Conservation (phyloP, 345 rosid genomes). For the Salix caprea region DNA sequence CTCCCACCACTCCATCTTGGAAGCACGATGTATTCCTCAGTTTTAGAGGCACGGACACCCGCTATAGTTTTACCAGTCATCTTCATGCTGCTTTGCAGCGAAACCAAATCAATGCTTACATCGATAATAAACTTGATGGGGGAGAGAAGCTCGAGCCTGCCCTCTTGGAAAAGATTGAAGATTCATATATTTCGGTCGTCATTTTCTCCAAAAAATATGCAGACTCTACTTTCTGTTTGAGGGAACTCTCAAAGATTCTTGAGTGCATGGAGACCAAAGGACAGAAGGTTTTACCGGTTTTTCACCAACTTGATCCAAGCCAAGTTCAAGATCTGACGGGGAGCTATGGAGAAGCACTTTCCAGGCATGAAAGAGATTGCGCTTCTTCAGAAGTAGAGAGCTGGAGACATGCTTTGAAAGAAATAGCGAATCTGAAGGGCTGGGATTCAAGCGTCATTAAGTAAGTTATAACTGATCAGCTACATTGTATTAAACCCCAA, state of each 20-base stretch:
- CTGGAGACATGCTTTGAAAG: too few relatives aligned
- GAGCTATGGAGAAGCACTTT: too few relatives aligned
- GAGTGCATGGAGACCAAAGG: not conserved
- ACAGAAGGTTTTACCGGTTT: not conserved
- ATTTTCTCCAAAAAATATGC: not conserved
- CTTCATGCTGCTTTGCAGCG: not conserved
- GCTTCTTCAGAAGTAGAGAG: too few relatives aligned
- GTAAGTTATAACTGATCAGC: too few relatives aligned
- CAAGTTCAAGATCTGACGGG: not conserved
- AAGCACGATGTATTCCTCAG: not conserved
- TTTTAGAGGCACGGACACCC: not conserved
- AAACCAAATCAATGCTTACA: not conserved
- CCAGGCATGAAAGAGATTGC: too few relatives aligned
- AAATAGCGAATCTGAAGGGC: too few relatives aligned
- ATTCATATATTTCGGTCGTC: not conserved
- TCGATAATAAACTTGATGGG: not conserved
- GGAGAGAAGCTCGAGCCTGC: slow-evolving; percentile 5
- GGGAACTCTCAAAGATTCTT: not conserved
- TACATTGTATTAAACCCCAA: too few relatives aligned
- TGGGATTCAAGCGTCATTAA: too few relatives aligned
- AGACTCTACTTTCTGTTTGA: not conserved
- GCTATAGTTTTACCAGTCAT: not conserved
- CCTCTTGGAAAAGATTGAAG: not conserved
- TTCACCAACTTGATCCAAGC: not conserved
- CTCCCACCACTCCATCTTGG: too few relatives aligned